These are phyloP conservation scores for Saccharomyces hybrid DNA, from an alignment of 1,139 yeast species.

Conservation along the genomic window DNA sequence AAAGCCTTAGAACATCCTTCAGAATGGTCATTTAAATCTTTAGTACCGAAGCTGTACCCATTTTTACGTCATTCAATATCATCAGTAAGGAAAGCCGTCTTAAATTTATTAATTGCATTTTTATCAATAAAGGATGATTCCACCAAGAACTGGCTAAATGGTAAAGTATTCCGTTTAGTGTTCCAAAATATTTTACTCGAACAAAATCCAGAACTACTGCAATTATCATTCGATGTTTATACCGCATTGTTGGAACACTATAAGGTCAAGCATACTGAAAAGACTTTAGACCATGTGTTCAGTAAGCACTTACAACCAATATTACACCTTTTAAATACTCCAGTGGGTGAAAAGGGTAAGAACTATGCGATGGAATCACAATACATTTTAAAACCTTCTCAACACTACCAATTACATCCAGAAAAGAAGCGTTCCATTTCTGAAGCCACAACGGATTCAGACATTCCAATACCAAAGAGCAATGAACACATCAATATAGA, in stretches of 20 bases:
- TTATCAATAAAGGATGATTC: conserved; percentile 57
- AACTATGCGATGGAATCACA: conserved; percentile 76
- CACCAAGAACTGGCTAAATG: conserved; percentile 73
- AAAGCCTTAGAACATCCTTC: conserved; percentile 43
- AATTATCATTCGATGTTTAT: conserved; percentile 60
- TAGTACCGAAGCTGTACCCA: conserved; percentile 90
- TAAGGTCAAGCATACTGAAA: conserved; percentile 31
- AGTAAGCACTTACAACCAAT: conserved; percentile 53
- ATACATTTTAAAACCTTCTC: conserved; percentile 69
- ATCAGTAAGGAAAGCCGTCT: conserved; percentile 82
- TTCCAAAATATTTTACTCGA: conserved; percentile 87
- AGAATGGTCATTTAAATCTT: conserved; percentile 53
- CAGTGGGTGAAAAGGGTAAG: conserved; percentile 88
- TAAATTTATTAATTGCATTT: conserved; percentile 74
- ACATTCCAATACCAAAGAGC: conserved; percentile 46
- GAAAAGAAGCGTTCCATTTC: conserved; percentile 30
- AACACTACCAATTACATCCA: conserved; percentile 28
- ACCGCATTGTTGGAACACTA: conserved; percentile 47
- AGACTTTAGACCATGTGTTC: conserved; percentile 43
- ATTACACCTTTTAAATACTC: conserved; percentile 73
- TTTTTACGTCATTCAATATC: conserved; percentile 90
- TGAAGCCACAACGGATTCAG: conserved; percentile 17
- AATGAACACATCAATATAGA: conserved; percentile 73
- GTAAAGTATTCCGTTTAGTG: conserved; percentile 61
- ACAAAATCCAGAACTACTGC: conserved; percentile 68